Evolutionary conservation across 2,329 filamentous ascomycete genomes (phyloP), one percentile per base, ranked within the genome.

Genomic region (Diplodia scrobiculata): DNA sequence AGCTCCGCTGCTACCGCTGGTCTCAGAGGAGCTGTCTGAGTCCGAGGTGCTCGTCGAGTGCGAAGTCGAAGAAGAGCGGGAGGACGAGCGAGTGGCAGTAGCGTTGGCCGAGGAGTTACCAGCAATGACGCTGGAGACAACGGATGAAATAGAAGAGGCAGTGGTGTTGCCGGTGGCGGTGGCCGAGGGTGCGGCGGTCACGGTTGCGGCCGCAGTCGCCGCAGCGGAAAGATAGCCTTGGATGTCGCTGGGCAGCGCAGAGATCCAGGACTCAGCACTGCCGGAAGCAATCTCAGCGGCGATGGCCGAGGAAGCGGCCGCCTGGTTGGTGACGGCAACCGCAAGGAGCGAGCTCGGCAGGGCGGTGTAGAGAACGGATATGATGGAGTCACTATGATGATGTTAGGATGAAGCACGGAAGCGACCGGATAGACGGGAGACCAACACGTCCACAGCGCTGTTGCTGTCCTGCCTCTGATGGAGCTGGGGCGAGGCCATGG

Each of bases 241-340:
- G 54, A 83, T 75, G 65, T 80, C 79, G 52, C 75, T 70, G 6
- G 81, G 81, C 3, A 83, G 77, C 9, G 77, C 75, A 9, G 75
- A 71, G 73, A 80, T 82, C 81, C 81, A 83, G 3, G 72, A 68
- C 19, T 81, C 80, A 19, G 77, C 78, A 34, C 75, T 72, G 71
- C 80, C 78, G 36, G 77, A 78, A 11, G 74, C 71, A 73, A 83
- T 76, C 53, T 80, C 76, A 9, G 79, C 79, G 13, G 75, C 75
- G 72, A 83, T 76, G 51, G 77, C 72, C 11, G 75, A 72, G 65
- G 76, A 76, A 68, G 80, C 80, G 53, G 74, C 78, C 63, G 75
- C 73, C 19, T 75, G 71, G 72, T 80, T 79, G 68, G 79, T 80
- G 62, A 79, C 68, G 41, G 78, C 80, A 66, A 78, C 73, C 17